Evolutionary conservation across 2,329 filamentous ascomycete species (phyloP).

Genomic region (Ophiocordyceps australis): DNA sequence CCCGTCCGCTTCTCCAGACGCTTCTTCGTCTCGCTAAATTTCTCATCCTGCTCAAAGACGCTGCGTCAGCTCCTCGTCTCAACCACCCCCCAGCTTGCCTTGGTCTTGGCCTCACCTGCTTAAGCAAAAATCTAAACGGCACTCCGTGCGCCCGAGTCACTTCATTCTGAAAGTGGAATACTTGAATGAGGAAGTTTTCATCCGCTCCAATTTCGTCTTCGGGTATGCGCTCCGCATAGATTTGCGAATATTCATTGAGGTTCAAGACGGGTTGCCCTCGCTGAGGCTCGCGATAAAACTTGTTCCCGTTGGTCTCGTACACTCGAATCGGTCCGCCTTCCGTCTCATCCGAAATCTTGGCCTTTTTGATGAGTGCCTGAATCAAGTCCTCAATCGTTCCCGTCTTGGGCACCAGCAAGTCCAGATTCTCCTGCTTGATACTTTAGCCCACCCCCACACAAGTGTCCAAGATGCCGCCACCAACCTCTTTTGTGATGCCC

Average conservation of each 20-base stretch:
- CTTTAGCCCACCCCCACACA: not conserved
- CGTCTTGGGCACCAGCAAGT: slow-evolving; percentile 76
- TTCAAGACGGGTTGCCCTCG: slow-evolving; percentile 57
- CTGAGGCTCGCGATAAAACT: slow-evolving; percentile 63
- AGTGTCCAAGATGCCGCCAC: slow-evolving; percentile 7
- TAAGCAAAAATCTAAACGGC: slow-evolving; percentile 78
- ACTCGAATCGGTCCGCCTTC: slow-evolving; percentile 55
- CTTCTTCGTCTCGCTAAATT: slow-evolving; percentile 83
- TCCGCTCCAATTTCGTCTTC: slow-evolving; percentile 47
- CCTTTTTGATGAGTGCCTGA: slow-evolving; percentile 60
- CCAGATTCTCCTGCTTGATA: slow-evolving; percentile 44
- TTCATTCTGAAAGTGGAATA: slow-evolving; percentile 88
- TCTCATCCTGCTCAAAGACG: slow-evolving; percentile 45
- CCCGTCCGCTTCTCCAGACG: slow-evolving; percentile 84
- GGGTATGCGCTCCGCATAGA: slow-evolving; percentile 69
- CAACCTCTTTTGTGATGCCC: slow-evolving; percentile 76
- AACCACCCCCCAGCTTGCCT: not conserved
- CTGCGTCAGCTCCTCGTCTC: too few species aligned
- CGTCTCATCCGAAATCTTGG: slow-evolving; percentile 55
- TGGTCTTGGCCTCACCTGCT: slow-evolving; percentile 39
- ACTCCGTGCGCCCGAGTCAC: slow-evolving; percentile 68
- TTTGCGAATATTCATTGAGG: slow-evolving; percentile 68
- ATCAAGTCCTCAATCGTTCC: slow-evolving; percentile 67
- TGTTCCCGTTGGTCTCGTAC: slow-evolving; percentile 68
- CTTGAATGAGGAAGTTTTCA: slow-evolving; percentile 47